Evolutionary conservation across 805 yeast genomes (phyloP).

Genomic region (Barnettozyma siamensis): DNA sequence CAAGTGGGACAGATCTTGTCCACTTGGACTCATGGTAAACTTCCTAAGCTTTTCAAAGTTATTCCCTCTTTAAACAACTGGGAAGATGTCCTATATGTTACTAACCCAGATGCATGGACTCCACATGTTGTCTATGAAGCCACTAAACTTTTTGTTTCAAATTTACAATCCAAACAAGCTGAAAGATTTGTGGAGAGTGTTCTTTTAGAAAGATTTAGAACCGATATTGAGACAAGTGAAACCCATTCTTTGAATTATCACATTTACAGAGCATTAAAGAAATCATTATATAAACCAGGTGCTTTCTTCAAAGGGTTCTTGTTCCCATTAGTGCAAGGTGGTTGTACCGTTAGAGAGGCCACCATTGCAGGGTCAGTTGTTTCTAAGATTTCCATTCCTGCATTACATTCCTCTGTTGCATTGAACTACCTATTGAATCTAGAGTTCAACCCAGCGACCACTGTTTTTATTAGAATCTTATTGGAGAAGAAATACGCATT

Average conservation of each 20-base stretch:
- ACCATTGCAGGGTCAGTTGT: slow-evolving; percentile 90
- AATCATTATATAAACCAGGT: slow-evolving; percentile 92
- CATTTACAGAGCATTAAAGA: slow-evolving; percentile 84
- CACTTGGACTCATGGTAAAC: slow-evolving; percentile 90
- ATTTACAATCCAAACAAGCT: slow-evolving; percentile 80
- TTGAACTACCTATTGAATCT: slow-evolving; percentile 74
- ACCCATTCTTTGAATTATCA: slow-evolving; percentile 85
- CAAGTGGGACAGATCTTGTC: slow-evolving; percentile 84
- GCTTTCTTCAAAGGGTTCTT: slow-evolving; percentile 96
- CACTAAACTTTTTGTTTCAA: slow-evolving; percentile 88
- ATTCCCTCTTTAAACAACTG: slow-evolving; percentile 90
- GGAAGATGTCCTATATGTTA: slow-evolving; percentile 91
- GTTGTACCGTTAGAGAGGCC: slow-evolving; percentile 90
- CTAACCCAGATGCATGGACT: slow-evolving; percentile 91
- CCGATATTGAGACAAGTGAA: slow-evolving; percentile 64
- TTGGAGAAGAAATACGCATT: slow-evolving; percentile 93
- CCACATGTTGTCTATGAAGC: slow-evolving; percentile 95
- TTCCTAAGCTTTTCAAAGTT: slow-evolving; percentile 94
- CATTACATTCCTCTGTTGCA: slow-evolving; percentile 94
- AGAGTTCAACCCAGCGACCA: slow-evolving; percentile 83
- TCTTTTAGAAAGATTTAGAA: slow-evolving; percentile 65
- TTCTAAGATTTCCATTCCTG: slow-evolving; percentile 87
- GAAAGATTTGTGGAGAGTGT: slow-evolving; percentile 72
- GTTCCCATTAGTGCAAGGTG: slow-evolving; percentile 84
- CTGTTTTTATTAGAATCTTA: slow-evolving; percentile 83